Percentiles rank a stretch among this genome's conserved stretches.
Conservation (phyloP, 495 filamentous ascomycete genomes). For the Penicillium atrosanguineum region DNA sequence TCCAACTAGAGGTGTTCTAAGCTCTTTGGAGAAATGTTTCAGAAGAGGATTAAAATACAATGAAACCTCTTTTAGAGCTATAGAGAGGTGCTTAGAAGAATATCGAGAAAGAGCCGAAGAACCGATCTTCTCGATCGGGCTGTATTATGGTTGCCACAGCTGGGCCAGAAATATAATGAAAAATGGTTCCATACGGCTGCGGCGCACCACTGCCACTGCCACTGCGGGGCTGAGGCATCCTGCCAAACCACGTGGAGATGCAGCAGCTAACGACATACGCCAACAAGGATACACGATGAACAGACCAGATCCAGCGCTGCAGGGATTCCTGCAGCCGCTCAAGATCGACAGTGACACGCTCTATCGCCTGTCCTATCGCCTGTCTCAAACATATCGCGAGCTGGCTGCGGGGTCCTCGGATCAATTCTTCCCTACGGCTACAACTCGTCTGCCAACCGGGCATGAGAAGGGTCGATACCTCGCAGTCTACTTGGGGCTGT, state of each 20-base stretch:
- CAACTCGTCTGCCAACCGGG: conserved; percentile 61
- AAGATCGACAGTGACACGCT: conserved; percentile 34
- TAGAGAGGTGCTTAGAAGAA: too few relatives aligned
- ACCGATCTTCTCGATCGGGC: too few relatives aligned
- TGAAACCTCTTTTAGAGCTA: too few relatives aligned
- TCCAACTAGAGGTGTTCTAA: too few relatives aligned
- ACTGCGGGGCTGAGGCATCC: background rate
- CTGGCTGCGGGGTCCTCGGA: conserved; percentile 59
- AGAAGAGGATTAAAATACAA: too few relatives aligned
- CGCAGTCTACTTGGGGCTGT: conserved; percentile 71
- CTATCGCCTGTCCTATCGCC: conserved; percentile 52
- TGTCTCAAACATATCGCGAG: conserved; percentile 53
- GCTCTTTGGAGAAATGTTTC: too few relatives aligned
- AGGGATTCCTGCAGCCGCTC: conserved; percentile 26
- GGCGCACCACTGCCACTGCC: too few relatives aligned
- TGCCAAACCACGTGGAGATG: background rate
- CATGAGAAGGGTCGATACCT: conserved; percentile 62
- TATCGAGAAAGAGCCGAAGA: too few relatives aligned
- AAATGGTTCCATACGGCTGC: too few relatives aligned
- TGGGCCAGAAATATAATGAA: too few relatives aligned
- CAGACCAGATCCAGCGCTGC: conserved; percentile 11
- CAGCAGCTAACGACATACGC: background rate
- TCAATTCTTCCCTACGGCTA: conserved; percentile 71
- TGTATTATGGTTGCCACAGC: too few relatives aligned
- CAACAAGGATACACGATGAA: conserved; percentile 4